These are phyloP conservation scores for Saxispiralis lemnorum DNA, from an alignment of 495 filamentous ascomycete species.

Conservation along the genomic window DNA sequence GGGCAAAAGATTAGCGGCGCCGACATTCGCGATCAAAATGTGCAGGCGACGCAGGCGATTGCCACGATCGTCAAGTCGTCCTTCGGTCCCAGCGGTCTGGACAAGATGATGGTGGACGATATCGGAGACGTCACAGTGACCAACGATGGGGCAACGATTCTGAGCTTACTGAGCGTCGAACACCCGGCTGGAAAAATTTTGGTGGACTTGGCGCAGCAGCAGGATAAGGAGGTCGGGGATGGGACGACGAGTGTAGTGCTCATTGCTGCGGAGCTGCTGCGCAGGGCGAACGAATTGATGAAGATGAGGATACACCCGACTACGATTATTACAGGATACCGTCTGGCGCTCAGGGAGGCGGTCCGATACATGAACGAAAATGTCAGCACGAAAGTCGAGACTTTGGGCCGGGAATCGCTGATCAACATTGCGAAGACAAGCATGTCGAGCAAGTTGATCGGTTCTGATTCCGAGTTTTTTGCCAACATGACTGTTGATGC, in stretches of 20 bases:
- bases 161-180: slow-evolving; percentile 85
- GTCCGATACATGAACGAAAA: slow-evolving; percentile 99
- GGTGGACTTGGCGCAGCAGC: slow-evolving; percentile 91
- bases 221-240: slow-evolving; percentile 95
- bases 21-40: slow-evolving; percentile 94
- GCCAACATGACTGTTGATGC: slow-evolving; percentile 92
- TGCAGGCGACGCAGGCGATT: slow-evolving; percentile 88
- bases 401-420: slow-evolving; percentile 71
- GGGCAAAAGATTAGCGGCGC: slow-evolving; percentile 86
- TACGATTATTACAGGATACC: slow-evolving; percentile 96
- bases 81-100: slow-evolving; percentile 87
- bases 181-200: slow-evolving; percentile 97
- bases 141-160: slow-evolving; percentile 94
- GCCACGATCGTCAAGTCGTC: slow-evolving; percentile 98
- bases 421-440: slow-evolving; percentile 95
- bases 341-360: slow-evolving; percentile 85
- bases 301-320: slow-evolving; percentile 99
- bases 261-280: slow-evolving; percentile 88
- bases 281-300: slow-evolving; percentile 91
- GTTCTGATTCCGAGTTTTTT: slow-evolving; percentile 90
- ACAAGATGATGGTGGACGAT: slow-evolving; percentile 99
- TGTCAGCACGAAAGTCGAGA: slow-evolving; percentile 83
- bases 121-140: slow-evolving; percentile 99
- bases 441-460: slow-evolving; percentile 98
- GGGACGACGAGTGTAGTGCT: slow-evolving; percentile 95